Evolutionary conservation across 208 protist species (phyloP).

Genomic region (Angomonas deanei): DNA sequence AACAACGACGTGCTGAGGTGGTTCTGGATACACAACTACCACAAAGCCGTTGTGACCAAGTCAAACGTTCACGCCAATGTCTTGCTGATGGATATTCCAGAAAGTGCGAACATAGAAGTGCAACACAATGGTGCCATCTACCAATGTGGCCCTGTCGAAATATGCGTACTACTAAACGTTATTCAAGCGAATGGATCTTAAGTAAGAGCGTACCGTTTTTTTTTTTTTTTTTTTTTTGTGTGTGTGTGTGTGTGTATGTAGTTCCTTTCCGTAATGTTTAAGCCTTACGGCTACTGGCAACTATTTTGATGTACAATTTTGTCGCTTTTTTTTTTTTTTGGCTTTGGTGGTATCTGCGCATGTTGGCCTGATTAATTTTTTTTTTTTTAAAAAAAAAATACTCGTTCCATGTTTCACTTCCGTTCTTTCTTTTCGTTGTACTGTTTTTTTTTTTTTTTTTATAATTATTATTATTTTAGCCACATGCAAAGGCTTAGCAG

Average conservation of each 20-base stretch:
- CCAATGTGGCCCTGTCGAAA: background rate
- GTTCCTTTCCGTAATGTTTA: too few species aligned
- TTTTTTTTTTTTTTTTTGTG: background rate
- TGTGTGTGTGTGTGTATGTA: background rate
- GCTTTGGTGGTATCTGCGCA: background rate
- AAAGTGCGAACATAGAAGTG: background rate
- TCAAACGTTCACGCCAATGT: background rate
- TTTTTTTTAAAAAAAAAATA: background rate
- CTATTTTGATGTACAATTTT: background rate
- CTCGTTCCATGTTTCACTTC: background rate
- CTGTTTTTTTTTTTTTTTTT: too few species aligned
- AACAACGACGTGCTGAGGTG: background rate
- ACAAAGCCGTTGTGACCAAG: background rate
- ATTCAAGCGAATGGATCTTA: background rate
- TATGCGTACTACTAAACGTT: slow-evolving; percentile 1
- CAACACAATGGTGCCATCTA: background rate
- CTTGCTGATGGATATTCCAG: background rate
- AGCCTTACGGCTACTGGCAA: too few species aligned
- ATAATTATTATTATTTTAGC: too few species aligned
- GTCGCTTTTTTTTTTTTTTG: background rate
- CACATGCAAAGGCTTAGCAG: too few species aligned
- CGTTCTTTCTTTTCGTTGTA: background rate
- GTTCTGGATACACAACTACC: background rate
- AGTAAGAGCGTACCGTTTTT: background rate
- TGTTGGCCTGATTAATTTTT: too few species aligned